These are phyloP conservation scores for Boletus bicolor DNA, from an alignment of 768 basidiomycete genomes.

Conservation along the genomic window DNA sequence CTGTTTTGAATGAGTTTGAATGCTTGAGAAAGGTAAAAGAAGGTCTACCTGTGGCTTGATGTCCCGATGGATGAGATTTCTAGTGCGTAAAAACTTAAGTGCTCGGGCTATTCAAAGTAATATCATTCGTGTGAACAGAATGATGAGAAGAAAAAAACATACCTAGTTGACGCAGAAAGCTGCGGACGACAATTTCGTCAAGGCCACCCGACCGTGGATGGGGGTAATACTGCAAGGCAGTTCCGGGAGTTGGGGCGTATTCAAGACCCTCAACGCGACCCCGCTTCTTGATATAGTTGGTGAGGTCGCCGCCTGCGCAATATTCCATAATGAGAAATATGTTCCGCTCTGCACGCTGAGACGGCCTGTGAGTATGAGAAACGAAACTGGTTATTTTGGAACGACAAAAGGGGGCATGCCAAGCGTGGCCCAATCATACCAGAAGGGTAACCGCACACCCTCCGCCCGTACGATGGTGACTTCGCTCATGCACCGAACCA, in stretches of 20 bases:
- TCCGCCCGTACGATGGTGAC: background rate
- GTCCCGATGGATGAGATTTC: slow-evolving; percentile 92
- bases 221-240: slow-evolving; percentile 78
- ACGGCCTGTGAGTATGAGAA: slow-evolving; percentile 7
- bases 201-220: slow-evolving; percentile 91
- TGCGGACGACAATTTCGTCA: slow-evolving; percentile 85
- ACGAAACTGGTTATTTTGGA: background rate
- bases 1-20: slow-evolving; percentile 37
- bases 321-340: slow-evolving; percentile 98
- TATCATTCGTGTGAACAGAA: background rate
- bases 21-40: background rate
- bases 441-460: background rate
- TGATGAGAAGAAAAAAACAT: slow-evolving; percentile 17
- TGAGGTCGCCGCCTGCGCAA: slow-evolving; percentile 94
- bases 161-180: slow-evolving; percentile 90
- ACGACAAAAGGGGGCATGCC: background rate
- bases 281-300: slow-evolving; percentile 96
- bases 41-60: slow-evolving; percentile 84
- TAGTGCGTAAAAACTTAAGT: slow-evolving; percentile 84
- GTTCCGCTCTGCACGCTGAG: slow-evolving; percentile 67
- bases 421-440: background rate
- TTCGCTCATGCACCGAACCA: background rate
- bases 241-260: slow-evolving; percentile 67
- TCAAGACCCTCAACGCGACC: slow-evolving; percentile 88
- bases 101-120: slow-evolving; percentile 70